Evolutionary conservation across 371 early-diverging fungal species (phyloP).

Genomic region (Syncephalastrum monosporum): DNA sequence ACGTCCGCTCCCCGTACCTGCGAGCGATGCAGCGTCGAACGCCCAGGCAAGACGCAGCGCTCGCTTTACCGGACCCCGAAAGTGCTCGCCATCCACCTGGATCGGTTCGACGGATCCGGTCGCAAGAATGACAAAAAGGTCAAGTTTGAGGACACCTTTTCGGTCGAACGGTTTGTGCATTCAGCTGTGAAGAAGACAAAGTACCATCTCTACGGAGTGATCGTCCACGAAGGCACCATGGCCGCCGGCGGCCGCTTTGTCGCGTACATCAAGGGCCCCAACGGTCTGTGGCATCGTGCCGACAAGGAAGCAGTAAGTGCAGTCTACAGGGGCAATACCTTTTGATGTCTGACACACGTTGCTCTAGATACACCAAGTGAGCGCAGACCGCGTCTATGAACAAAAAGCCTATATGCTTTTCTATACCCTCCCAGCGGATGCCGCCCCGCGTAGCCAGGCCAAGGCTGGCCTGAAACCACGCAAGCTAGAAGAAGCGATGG

Average conservation of each 20-base stretch:
- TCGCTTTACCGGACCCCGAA: slow-evolving; percentile 70
- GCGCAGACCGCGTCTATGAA: slow-evolving; percentile 65
- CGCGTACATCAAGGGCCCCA: slow-evolving; percentile 75
- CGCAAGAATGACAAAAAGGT: slow-evolving; percentile 45
- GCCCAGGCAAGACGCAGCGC: slow-evolving; percentile 49
- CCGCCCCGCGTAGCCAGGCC: slow-evolving; percentile 12
- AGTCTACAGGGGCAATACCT: background rate
- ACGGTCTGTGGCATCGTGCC: slow-evolving; percentile 84
- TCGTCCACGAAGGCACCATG: slow-evolving; percentile 78
- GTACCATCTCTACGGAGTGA: slow-evolving; percentile 72
- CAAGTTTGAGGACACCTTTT: slow-evolving; percentile 44
- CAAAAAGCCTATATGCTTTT: slow-evolving; percentile 84
- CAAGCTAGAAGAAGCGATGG: slow-evolving; percentile 14
- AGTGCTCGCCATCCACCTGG: slow-evolving; percentile 72
- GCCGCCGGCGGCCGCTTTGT: slow-evolving; percentile 82
- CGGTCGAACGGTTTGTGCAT: slow-evolving; percentile 34
- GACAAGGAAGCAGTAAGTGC: slow-evolving; percentile 70
- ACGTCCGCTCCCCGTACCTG: slow-evolving; percentile 12
- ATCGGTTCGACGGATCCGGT: slow-evolving; percentile 77
- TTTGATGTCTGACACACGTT: background rate
- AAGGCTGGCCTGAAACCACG: slow-evolving; percentile 14
- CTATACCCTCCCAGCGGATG: slow-evolving; percentile 46
- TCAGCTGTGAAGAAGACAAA: slow-evolving; percentile 33
- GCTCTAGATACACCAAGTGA: slow-evolving; percentile 62
- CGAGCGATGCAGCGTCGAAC: slow-evolving; percentile 60